These are phyloP conservation scores for Fusarium keratoplasticum DNA, from an alignment of 2,329 filamentous ascomycete genomes.

Conservation along the genomic window DNA sequence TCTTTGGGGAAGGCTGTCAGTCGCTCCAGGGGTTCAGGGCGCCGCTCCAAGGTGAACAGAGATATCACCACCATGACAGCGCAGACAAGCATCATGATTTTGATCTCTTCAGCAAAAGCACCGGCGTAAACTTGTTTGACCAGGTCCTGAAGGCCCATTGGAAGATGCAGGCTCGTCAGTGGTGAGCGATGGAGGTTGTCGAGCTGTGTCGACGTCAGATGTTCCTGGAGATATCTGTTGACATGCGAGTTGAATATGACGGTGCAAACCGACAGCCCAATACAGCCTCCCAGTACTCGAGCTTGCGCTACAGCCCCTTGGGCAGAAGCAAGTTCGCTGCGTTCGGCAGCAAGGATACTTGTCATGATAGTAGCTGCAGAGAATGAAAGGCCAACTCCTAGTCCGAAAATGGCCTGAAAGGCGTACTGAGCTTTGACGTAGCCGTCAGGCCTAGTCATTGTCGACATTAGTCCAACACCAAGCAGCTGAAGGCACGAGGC, in stretches of 20 bases:
- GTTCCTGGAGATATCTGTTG: slow-evolving; percentile 50
- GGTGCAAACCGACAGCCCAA: slow-evolving; percentile 70
- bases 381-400: slow-evolving; percentile 70
- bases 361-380: slow-evolving; percentile 69
- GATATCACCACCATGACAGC: slow-evolving; percentile 58
- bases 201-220: slow-evolving; percentile 54
- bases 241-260: slow-evolving; percentile 65
- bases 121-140: slow-evolving; percentile 57
- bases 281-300: slow-evolving; percentile 68
- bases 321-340: slow-evolving; percentile 65
- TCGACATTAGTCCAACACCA: slow-evolving; percentile 63
- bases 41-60: slow-evolving; percentile 57
- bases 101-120: slow-evolving; percentile 60
- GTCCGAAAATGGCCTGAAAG: slow-evolving; percentile 67
- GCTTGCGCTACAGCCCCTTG: slow-evolving; percentile 71
- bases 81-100: slow-evolving; percentile 59
- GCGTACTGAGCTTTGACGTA: slow-evolving; percentile 60
- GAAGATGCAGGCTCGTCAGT: slow-evolving; percentile 51
- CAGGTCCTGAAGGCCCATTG: slow-evolving; percentile 46
- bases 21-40: slow-evolving; percentile 52
- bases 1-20: slow-evolving; percentile 45
- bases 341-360: slow-evolving; percentile 61
- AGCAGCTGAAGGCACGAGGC: slow-evolving; percentile 64
- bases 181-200: slow-evolving; percentile 58
- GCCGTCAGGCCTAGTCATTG: slow-evolving; percentile 48